Evolutionary conservation across 306 rosid genomes (phyloP).

Genomic region (Vigna hirtella): DNA sequence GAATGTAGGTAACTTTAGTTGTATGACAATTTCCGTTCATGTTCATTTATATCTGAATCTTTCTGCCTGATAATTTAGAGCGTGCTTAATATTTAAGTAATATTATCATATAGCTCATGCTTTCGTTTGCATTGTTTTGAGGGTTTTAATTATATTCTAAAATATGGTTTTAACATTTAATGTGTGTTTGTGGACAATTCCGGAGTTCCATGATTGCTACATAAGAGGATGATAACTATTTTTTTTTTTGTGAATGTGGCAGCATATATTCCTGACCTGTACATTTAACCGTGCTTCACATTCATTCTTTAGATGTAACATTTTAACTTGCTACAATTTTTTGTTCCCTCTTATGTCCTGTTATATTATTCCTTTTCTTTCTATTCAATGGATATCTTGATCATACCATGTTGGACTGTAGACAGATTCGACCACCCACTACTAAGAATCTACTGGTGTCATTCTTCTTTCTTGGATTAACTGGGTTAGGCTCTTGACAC

Average conservation of each 20-base stretch:
- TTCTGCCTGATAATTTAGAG: slow-evolving; percentile 26
- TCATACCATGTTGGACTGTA: slow-evolving; percentile 48
- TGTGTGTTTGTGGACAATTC: slow-evolving; percentile 31
- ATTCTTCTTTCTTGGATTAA: slow-evolving; percentile 86
- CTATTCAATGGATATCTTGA: slow-evolving; percentile 29
- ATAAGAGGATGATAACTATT: neutral
- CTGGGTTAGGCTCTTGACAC: slow-evolving; percentile 72
- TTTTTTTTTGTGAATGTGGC: neutral
- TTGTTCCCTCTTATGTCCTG: slow-evolving; percentile 9
- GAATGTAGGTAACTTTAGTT: slow-evolving; percentile 16
- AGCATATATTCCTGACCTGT: neutral
- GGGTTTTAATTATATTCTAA: slow-evolving; percentile 2
- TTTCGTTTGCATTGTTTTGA: slow-evolving; percentile 17
- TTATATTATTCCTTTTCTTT: slow-evolving; percentile 10
- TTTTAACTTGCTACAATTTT: neutral
- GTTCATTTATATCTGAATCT: slow-evolving; percentile 14
- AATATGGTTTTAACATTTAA: slow-evolving; percentile 15
- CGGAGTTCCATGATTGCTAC: slow-evolving; percentile 23
- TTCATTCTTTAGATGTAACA: neutral
- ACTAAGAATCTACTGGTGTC: slow-evolving; percentile 65
- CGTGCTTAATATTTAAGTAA: neutral
- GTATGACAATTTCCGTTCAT: neutral
- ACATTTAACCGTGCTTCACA: slow-evolving; percentile 20
- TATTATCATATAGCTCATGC: neutral
- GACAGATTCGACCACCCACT: slow-evolving; percentile 76